Percentiles rank a stretch among this genome's conserved stretches.
Conservation (phyloP, 2,329 filamentous ascomycete species). For the Fusarium nematophilum region DNA sequence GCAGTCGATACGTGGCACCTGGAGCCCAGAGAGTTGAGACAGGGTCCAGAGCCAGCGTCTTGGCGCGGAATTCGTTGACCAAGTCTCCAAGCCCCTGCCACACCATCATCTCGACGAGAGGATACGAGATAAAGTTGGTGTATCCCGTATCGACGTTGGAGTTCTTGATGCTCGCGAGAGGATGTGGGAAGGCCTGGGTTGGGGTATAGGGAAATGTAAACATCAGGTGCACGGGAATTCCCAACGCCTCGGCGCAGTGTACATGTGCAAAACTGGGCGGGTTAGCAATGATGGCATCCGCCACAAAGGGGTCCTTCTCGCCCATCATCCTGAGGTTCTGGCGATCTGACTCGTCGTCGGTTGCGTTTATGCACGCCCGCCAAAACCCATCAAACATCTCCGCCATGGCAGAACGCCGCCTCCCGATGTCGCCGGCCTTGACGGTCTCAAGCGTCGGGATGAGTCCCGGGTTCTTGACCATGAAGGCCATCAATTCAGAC, state of each 20-base stretch:
- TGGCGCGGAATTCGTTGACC: conserved; percentile 78
- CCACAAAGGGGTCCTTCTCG: conserved; percentile 69
- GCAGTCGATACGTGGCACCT: conserved; percentile 76
- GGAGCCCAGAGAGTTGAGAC: conserved; percentile 83
- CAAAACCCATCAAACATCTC: conserved; percentile 89
- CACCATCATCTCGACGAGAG: conserved; percentile 85
- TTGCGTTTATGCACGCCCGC: conserved; percentile 79
- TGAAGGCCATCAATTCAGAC: conserved; percentile 85
- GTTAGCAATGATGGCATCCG: conserved; percentile 87
- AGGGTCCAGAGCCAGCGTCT: conserved; percentile 76
- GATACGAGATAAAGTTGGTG: conserved; percentile 84
- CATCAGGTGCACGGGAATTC: conserved; percentile 84
- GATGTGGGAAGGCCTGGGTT: conserved; percentile 80
- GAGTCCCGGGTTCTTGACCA: conserved; percentile 86
- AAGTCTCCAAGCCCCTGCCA: conserved; percentile 90
- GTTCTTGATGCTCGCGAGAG: conserved; percentile 78
- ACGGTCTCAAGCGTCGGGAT: conserved; percentile 80
- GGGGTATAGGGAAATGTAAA: conserved; percentile 89
- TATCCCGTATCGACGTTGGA: conserved; percentile 78
- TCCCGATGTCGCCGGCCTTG: conserved; percentile 77
- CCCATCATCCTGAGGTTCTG: conserved; percentile 74
- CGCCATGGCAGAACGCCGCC: conserved; percentile 75
- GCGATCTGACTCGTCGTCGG: conserved; percentile 70
- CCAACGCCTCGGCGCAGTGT: conserved; percentile 82
- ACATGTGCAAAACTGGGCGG: conserved; percentile 82